Base-by-base conservation (phyloP, 306 rosid genomes). In the Cucurbita pepo region DNA sequence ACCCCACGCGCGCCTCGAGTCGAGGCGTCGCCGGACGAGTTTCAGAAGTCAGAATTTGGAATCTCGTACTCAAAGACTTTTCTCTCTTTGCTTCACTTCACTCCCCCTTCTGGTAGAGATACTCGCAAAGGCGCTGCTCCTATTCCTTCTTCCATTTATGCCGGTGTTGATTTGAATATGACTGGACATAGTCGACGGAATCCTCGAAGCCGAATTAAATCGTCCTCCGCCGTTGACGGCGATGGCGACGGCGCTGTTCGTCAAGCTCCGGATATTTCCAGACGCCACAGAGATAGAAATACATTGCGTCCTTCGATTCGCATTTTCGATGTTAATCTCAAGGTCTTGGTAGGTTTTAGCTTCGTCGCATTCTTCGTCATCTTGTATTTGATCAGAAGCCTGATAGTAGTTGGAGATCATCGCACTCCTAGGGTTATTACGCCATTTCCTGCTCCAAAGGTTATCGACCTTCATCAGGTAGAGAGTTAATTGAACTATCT, bases 401-500 rank as follows among this genome's bases (percentile, higher is more conserved):
- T 87, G 15, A 52, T 87, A 0, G 80, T 75, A 10, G 48, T 37
- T 6, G 73, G 78, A 1, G 79, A 80, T 45, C 67, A 81, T 76
- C 82, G 57, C 47, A 75, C 64, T 22, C 88, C 86, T 65, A 85
- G 95, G 48, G 92, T 79, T 19, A 64, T 91, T 8, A 91, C 92
- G 51, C 99, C 95, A 2, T 84, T 94, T 79, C 97, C 95, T 4
- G 90, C 97, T 54, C 88, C 97, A 0, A 94, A 88, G 85, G 71
- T 91, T 63, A 88, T 83, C 85, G 91, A 94, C 84, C 97, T 94
- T 69, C 91, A 90, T 85, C 97, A 91, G 97, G 99, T 91, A 10
- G 73, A 50, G 15, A 8, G 73, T 53, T 43, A 12, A 37, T 45
- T 44, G 47, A 36, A 21, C 51, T 30, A 4, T 30, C 25, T 44